Base-by-base conservation (phyloP, 1,284 basidiomycete species). In the Ceratorhiza oryzae-sativae region DNA sequence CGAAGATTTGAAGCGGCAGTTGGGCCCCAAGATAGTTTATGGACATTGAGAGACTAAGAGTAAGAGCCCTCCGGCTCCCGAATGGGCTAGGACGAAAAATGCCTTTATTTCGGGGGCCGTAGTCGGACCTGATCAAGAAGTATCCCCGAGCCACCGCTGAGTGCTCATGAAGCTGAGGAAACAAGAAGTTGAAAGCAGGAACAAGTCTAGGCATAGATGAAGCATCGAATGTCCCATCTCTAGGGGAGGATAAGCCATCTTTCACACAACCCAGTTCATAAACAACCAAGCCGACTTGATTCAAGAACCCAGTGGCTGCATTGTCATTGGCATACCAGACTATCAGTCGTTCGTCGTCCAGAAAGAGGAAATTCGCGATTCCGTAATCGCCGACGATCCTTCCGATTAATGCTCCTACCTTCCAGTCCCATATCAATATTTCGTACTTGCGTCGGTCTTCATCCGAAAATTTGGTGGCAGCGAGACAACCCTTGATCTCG, bases 341-440 rank as follows among this genome's bases (percentile, higher is more conserved):
- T 12, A 25, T 23, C n/a, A 71, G 56, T 25, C 30, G 41, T 15
- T 59, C 15, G 4, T 9, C 2, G 20, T 58, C 45, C 18, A 71
- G 30, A 39, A 71, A 30, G 1, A 23, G 55, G 49, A 71, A 34
- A 34, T 25, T 41, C 23, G 55, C 58, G 20, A 49, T 59, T 9
- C 67, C 56, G 2, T 32, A 27, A 20, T 39, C 15, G 27, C 20
- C 30, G 39, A n/a, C 20, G 20, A 71, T 59, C 9, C 67, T 58
- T 23, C 56, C 56, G 2, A 59, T 41, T 25, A 71, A 34, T 13
- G 18, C 25, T 1, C 48, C 55, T n/a, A 5, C 34, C 32, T 49
- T 46, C 67, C 67, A 71, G 56, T 71, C n/a, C 55, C 67, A 71
- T 25, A 71, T 41, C 42, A 71, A 34, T n/a, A 71, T 39, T 59